Evolutionary conservation across 331 rosid species (phyloP).

Genomic region (Telfairia occidentalis): DNA sequence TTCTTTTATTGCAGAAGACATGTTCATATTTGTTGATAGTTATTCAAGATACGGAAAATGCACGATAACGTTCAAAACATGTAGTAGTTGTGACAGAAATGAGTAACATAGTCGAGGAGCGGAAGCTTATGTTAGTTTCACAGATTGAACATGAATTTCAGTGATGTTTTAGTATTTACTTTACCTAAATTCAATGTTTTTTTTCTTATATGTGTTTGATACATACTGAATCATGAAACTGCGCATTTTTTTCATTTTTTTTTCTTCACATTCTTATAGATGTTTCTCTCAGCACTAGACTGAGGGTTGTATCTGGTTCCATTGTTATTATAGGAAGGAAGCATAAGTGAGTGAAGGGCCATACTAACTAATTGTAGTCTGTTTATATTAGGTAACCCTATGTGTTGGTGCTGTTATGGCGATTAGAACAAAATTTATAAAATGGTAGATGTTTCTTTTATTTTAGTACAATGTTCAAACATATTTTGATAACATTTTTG

Average conservation of each 20-base stretch:
- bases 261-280: not conserved
- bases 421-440: constrained; percentile 3
- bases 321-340: not conserved
- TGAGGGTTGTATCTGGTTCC: not conserved
- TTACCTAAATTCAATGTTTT: not conserved
- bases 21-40: constrained; percentile 77
- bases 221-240: no score
- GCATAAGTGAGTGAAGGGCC: not conserved
- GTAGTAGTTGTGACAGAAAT: constrained; percentile 71
- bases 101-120: constrained; percentile 68
- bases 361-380: not conserved
- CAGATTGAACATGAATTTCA: constrained; percentile 76
- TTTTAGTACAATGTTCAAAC: not conserved
- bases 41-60: constrained; percentile 84
- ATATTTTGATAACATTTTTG: not conserved
- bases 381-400: not conserved
- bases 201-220: not conserved
- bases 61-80: constrained; percentile 85
- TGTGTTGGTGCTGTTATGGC: not conserved
- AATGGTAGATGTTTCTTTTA: not conserved
- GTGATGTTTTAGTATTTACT: constrained; percentile 38
- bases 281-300: not conserved
- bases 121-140: constrained; percentile 71
- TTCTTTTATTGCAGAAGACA: constrained; percentile 45
- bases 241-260: no score